Base-by-base conservation (phyloP, 2,329 filamentous ascomycete species). In the Onygenales sp. region DNA sequence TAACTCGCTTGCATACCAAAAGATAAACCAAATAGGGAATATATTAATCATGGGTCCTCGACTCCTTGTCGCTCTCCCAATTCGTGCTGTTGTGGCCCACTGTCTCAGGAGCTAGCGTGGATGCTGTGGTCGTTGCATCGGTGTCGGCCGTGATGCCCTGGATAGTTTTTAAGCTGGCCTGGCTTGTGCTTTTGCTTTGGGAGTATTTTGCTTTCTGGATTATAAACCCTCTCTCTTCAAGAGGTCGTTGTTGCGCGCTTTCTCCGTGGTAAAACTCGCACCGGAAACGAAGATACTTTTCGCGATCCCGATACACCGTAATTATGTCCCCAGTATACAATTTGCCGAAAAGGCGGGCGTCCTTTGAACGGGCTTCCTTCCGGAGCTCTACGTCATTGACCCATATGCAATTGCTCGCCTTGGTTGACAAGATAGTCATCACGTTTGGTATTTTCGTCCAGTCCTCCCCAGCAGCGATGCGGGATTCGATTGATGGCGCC, bases 251-350 rank as follows among this genome's bases (percentile, higher is more conserved):
- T 40, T 66, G 59, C 10, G 67, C 69, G 57, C 74, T 75, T n/a
- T 72, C 67, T 5, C 74, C 73, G 52, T 74, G 69, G 33, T 70
- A 73, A 51, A 77, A 74, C 42, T 76, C 74, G 53, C 73, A 74
- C 17, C 65, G 59, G 49, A 75, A 70, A 40, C 69, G 69, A 33
- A 77, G 58, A 53, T 66, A 75, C 51, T 69, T 60, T 36, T 65
- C 58, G 44, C 65, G 37, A 64, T 69, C 45, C 62, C 62, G 43
- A 77, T 84, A 94, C 6, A 95, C 80, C 2, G 83, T 81, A 47
- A 96, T 79, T 27, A 82, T 75, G 65, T 96, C 92, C 1, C 87
- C 88, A 36, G 86, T 82, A 64, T 89, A 81, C 11, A 96, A 68
- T 52, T 83, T 81, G 31, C 86, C 83, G 46, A 80, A 88, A 1